Evolutionary conservation across 2,329 filamentous ascomycete species (phyloP).

Genomic region (Didymella pinodella): DNA sequence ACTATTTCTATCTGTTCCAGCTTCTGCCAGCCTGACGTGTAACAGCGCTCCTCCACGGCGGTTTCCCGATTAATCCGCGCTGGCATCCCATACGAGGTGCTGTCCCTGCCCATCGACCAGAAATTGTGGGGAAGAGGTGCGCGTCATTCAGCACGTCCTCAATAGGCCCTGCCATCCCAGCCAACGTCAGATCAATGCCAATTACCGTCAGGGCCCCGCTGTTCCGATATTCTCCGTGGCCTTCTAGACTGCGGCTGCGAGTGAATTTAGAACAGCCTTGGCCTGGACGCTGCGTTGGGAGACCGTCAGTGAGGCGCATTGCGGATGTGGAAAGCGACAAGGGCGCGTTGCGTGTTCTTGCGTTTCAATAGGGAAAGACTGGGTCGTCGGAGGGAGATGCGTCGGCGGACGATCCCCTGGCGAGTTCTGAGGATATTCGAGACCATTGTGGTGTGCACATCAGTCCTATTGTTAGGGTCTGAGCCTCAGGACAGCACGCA

Average conservation of each 20-base stretch:
- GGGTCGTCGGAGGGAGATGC: slow-evolving; percentile 8
- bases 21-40: slow-evolving; percentile 9
- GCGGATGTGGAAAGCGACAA: slow-evolving; percentile 2
- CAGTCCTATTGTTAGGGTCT: slow-evolving; percentile 12
- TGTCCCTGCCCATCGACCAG: slow-evolving; percentile 6
- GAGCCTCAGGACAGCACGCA: slow-evolving; percentile 3
- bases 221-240: slow-evolving; percentile 8
- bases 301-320: slow-evolving; percentile 13
- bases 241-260: slow-evolving; percentile 20
- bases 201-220: slow-evolving; percentile 12
- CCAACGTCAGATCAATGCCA: slow-evolving; percentile 18
- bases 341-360: slow-evolving; percentile 23
- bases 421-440: slow-evolving; percentile 6
- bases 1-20: slow-evolving; percentile 2
- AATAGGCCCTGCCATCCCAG: slow-evolving; percentile 3
- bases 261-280: slow-evolving; percentile 14
- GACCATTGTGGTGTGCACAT: slow-evolving; percentile 6
- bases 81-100: slow-evolving; percentile 14
- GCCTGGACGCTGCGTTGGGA: slow-evolving; percentile 11
- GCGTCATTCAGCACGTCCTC: slow-evolving; percentile 16
- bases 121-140: slow-evolving; percentile 24
- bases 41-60: slow-evolving; percentile 8
- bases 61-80: slow-evolving; percentile 14
- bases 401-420: slow-evolving; percentile 16
- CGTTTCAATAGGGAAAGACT: slow-evolving; percentile 10